Base-by-base conservation (phyloP, 139 green algal genomes). In the Picochlorum sp. region DNA sequence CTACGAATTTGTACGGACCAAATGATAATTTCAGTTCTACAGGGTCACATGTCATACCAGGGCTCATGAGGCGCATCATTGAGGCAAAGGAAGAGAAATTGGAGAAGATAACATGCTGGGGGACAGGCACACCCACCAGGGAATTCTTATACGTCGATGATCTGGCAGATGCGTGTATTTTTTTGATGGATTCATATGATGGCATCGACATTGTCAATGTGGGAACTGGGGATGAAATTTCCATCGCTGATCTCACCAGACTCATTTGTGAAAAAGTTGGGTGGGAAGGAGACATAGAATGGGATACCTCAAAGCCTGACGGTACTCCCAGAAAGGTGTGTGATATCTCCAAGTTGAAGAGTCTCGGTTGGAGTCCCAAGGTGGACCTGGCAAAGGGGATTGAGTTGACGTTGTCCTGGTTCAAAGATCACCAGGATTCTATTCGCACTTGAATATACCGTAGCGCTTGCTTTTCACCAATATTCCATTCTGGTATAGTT, bases 1-100 rank as follows among this genome's bases (percentile, higher is more conserved):
- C 84, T 8, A 88, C 82, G 58, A 91, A 91, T 74, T 75, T 91
- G 30, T 91, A 85, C 60, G 84, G 84, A 16, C 74, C 71, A 23
- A 63, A 84, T 58, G 84, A 91, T 73, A 91, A 91, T 66, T 91
- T 88, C 66, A 57, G 81, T 69, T 67, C 81, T 2, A 71, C 74
- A 15, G 71, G 83, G 57, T 69, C 45, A 20, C 84, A 91, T 58
- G 84, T 91, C 15, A 76, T 91, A 30, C 84, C 84, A 11, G 78
- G 71, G 28, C 69, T 91, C 8, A 77, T 91, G 28, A 77, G 84
- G 47, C 71, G 78, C 51, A 85, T 76, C 59, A 80, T 84, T 50
- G 45, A 84, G 21, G 83, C 82, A 18, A 79, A 83, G 64, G 54
- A 83, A 60, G 66, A 72, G 11, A 77, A 70, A 45, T 56, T 73